Evolutionary conservation across 2,329 filamentous ascomycete genomes (phyloP).

Genomic region (Stylonectria norvegica): DNA sequence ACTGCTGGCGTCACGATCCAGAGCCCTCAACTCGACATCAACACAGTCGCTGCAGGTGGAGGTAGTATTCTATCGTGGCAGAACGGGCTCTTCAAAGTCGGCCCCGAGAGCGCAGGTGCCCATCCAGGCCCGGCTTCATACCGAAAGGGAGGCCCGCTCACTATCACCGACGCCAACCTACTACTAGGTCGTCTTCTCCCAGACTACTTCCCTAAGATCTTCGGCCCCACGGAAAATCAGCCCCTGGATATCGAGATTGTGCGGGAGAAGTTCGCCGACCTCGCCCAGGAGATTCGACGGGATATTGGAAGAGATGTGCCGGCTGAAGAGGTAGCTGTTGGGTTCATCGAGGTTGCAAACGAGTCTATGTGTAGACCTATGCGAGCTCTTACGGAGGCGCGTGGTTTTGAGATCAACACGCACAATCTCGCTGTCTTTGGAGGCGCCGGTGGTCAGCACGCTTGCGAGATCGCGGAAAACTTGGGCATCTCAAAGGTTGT

Average conservation of each 20-base stretch:
- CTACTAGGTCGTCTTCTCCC: constrained; percentile 56
- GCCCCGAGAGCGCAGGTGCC: constrained; percentile 67
- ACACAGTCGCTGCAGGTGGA: constrained; percentile 57
- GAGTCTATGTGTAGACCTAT: constrained; percentile 75
- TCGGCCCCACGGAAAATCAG: constrained; percentile 17
- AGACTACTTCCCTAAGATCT: constrained; percentile 56
- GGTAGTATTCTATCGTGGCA: constrained; percentile 59
- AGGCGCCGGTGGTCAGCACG: constrained; percentile 67
- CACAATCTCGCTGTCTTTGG: constrained; percentile 48
- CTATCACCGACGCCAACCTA: constrained; percentile 68
- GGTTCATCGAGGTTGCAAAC: constrained; percentile 71
- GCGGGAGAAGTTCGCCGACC: background rate
- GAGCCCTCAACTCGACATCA: constrained; percentile 69
- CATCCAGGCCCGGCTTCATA: constrained; percentile 70
- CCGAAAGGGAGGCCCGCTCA: constrained; percentile 64
- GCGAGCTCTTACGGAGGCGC: constrained; percentile 64
- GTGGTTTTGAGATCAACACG: constrained; percentile 28
- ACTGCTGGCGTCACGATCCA: constrained; percentile 69
- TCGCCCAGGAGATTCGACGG: background rate
- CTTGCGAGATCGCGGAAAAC: constrained; percentile 37
- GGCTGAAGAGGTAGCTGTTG: constrained; percentile 47
- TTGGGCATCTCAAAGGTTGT: constrained; percentile 39
- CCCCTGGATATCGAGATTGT: constrained; percentile 31
- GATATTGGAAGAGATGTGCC: constrained; percentile 6
- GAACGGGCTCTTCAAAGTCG: constrained; percentile 68